These are phyloP conservation scores for Bathelium albidoporum DNA, from an alignment of 495 filamentous ascomycete species.

Conservation along the genomic window DNA sequence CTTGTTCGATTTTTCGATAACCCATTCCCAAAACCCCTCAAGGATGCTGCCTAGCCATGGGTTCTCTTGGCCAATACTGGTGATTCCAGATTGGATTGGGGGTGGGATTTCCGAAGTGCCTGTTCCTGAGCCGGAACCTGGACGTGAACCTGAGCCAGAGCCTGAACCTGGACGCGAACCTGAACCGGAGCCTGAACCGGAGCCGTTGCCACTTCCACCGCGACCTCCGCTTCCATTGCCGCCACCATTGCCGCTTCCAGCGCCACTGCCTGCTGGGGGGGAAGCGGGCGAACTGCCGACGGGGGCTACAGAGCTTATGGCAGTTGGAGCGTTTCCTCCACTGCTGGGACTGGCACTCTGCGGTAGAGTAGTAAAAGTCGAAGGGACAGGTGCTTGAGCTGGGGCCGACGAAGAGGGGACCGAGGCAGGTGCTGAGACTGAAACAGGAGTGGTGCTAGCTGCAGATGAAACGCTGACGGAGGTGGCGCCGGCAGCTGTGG, in stretches of 20 bases:
- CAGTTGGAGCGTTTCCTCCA: not conserved
- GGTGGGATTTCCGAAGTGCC: not conserved
- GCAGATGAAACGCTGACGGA: not conserved
- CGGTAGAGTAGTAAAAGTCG: not conserved
- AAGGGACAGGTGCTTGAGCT: not conserved
- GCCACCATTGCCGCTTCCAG: not conserved
- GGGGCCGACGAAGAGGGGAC: not conserved
- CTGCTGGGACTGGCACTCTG: not conserved
- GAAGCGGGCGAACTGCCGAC: not conserved
- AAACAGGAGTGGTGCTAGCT: not conserved
- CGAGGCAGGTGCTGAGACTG: not conserved
- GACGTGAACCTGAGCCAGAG: not conserved
- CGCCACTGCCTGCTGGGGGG: not conserved
- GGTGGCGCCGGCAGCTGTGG: not conserved
- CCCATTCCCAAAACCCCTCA: not conserved
- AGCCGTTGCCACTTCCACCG: not conserved
- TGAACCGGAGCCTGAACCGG: not conserved
- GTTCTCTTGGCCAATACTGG: not conserved
- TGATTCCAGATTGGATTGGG: not conserved
- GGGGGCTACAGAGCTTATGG: not conserved
- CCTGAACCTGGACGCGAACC: not conserved
- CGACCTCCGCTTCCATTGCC: not conserved
- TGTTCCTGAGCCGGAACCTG: not conserved
- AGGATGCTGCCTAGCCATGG: not conserved
- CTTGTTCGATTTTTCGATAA: not conserved